Percentiles rank a stretch among this genome's conserved stretches.
Conservation (phyloP, 352 stramenopile species). For the Phytophthora citrophthora region DNA sequence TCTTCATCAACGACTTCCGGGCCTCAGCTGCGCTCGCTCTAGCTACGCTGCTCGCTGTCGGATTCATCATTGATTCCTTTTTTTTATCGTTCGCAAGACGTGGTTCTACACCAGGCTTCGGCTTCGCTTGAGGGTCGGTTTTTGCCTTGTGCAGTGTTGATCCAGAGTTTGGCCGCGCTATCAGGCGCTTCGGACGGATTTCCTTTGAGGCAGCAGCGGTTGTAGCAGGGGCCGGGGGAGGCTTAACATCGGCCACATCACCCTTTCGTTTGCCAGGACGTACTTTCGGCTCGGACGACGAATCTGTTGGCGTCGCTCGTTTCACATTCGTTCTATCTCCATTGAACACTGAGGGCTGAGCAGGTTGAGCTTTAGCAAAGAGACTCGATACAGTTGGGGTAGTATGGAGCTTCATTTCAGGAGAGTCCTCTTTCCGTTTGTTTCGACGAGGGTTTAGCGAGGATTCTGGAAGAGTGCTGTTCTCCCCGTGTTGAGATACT, state of each 20-base stretch:
- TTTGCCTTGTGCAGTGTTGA: conserved; percentile 13
- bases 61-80: conserved; percentile 38
- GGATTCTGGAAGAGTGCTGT: conserved; percentile 3
- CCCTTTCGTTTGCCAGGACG: conserved; percentile 28
- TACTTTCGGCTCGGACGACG: not conserved
- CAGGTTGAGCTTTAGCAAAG: not conserved
- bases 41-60: conserved; percentile 34
- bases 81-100: conserved; percentile 17
- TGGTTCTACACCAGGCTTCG: conserved; percentile 2
- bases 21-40: conserved; percentile 32
- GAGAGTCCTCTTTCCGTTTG: conserved; percentile 28
- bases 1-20: conserved; percentile 29
- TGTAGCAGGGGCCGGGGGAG: conserved; percentile 11
- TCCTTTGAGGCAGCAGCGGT: conserved; percentile 3
- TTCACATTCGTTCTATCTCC: conserved; percentile 1
- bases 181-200: conserved; percentile 15
- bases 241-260: conserved; percentile 11
- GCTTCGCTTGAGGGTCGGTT: conserved; percentile 3
- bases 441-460: conserved; percentile 9
- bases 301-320: conserved; percentile 6
- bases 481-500: not conserved
- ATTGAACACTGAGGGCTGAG: not conserved
- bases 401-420: conserved; percentile 9
- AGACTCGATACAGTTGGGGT: not conserved
- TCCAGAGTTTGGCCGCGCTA: conserved; percentile 15